Evolutionary conservation across 1,284 basidiomycete species (phyloP).

Genomic region (Leccinum huronense): DNA sequence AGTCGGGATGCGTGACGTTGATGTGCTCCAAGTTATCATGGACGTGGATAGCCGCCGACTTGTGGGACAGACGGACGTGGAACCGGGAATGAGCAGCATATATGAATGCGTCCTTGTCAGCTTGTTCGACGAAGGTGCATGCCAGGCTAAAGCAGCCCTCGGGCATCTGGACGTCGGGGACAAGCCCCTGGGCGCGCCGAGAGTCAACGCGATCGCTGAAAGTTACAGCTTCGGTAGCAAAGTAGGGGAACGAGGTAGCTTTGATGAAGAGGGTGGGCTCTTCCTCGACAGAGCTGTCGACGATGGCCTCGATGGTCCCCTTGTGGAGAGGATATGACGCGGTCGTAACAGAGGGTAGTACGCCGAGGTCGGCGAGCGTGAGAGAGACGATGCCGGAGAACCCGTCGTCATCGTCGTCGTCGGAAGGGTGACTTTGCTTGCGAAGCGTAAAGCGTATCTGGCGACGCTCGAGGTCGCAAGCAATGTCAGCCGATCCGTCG

Average conservation of each 20-base stretch:
- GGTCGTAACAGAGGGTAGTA: neutral
- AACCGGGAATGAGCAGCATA: constrained; percentile 28
- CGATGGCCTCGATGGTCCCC: constrained; percentile 15
- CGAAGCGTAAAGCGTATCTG: constrained; percentile 32
- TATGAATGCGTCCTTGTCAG: constrained; percentile 32
- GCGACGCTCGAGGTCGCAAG: constrained; percentile 34
- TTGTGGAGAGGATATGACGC: constrained; percentile 20
- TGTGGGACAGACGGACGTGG: constrained; percentile 19
- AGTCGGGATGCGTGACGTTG: neutral
- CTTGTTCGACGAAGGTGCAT: constrained; percentile 29
- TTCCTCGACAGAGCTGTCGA: constrained; percentile 14
- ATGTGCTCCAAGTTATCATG: constrained; percentile 11
- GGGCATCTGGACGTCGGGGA: constrained; percentile 30
- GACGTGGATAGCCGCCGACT: constrained; percentile 12
- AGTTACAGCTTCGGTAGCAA: constrained; percentile 14
- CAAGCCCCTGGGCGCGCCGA: constrained; percentile 30
- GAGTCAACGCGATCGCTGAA: neutral
- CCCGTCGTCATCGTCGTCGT: neutral
- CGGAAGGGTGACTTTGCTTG: constrained; percentile 20
- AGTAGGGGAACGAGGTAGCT: constrained; percentile 28
- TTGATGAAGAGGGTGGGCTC: constrained; percentile 26
- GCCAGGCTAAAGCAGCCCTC: constrained; percentile 30
- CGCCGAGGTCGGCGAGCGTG: constrained; percentile 9
- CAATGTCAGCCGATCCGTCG: constrained; percentile 33
- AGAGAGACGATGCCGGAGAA: neutral